Percentiles rank a stretch among this genome's conserved stretches.
These are phyloP conservation scores for Brassica hybrid DNA, from an alignment of 441 rosid genomes.

Conservation along the genomic window DNA sequence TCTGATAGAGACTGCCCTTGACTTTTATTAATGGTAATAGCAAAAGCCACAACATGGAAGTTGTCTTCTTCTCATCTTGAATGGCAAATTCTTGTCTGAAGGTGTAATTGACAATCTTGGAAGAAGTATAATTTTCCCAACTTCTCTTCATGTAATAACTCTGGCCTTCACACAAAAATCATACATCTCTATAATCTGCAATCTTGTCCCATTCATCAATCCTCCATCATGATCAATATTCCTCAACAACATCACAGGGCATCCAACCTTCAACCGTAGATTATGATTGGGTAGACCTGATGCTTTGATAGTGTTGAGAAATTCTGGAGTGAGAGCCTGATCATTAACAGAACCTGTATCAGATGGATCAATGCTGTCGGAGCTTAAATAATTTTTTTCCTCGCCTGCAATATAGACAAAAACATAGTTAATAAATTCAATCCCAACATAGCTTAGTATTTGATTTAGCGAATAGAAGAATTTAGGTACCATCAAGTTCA, in stretches of 20 bases:
- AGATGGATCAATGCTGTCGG: neutral
- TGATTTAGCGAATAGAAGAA: no score
- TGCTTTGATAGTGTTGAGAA: neutral
- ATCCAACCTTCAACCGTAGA: neutral
- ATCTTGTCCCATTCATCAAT: neutral
- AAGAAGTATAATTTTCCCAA: no score
- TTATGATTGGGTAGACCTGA: neutral
- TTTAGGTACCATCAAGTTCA: neutral
- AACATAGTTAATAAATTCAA: no score
- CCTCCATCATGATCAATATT: neutral
- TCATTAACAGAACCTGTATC: no score
- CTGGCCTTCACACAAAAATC: neutral
- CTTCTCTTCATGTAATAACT: neutral
- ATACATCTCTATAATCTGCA: neutral
- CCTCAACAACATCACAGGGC: neutral
- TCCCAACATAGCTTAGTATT: no score
- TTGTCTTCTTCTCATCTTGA: no score
- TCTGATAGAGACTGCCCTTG: no score
- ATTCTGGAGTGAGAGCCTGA: no score
- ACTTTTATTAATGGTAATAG: no score
- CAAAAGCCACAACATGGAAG: no score
- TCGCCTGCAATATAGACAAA: neutral
- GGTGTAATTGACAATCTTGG: no score
- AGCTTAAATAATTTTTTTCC: neutral
- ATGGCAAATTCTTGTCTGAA: no score